phyloP scores from a whole-genome alignment of 2,329 filamentous ascomycete genomes.

The Penicillium sp. region DNA sequence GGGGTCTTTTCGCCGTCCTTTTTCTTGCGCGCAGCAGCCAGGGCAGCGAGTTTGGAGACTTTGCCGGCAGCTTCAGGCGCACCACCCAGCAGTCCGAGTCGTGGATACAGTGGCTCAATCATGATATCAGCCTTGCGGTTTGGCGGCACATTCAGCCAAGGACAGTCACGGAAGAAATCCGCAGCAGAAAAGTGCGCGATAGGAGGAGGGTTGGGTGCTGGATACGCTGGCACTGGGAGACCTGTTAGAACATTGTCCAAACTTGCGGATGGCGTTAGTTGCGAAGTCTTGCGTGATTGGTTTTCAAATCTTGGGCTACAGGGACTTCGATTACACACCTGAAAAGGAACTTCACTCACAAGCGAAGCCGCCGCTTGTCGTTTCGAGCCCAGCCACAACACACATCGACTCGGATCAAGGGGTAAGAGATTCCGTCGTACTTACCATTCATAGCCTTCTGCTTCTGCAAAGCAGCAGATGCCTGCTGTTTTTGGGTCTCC shows the following conservation, averaged over 20 bases:
- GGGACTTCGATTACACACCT: conserved; percentile 12
- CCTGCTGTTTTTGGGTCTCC: conserved; percentile 35
- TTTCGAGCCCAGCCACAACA: conserved; percentile 32
- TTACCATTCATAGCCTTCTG: conserved; percentile 32
- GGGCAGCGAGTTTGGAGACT: conserved; percentile 83
- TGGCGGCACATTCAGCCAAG: conserved; percentile 73
- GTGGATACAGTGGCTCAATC: conserved; percentile 57
- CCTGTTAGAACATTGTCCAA: conserved; percentile 40
- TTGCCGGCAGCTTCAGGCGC: conserved; percentile 62
- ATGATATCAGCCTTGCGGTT: conserved; percentile 63
- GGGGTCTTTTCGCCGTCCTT: conserved; percentile 65
- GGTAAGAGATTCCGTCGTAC: conserved; percentile 12
- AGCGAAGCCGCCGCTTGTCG: not conserved
- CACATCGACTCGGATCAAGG: conserved; percentile 11
- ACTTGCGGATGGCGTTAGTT: conserved; percentile 35
- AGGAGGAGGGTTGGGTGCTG: conserved; percentile 24
- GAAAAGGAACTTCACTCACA: conserved; percentile 6
- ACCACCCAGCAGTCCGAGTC: conserved; percentile 74
- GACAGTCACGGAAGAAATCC: conserved; percentile 76
- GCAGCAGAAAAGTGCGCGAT: conserved; percentile 45
- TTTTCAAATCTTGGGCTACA: not conserved
- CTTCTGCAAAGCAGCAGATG: conserved; percentile 24
- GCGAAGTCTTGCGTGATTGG: conserved; percentile 15
- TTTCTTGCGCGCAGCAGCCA: conserved; percentile 82
- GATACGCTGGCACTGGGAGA: conserved; percentile 33